Percentiles rank a stretch among this genome's conserved stretches.
These are phyloP conservation scores for Diaporthe capsici DNA, from an alignment of 2,329 filamentous ascomycete species.

Conservation along the genomic window DNA sequence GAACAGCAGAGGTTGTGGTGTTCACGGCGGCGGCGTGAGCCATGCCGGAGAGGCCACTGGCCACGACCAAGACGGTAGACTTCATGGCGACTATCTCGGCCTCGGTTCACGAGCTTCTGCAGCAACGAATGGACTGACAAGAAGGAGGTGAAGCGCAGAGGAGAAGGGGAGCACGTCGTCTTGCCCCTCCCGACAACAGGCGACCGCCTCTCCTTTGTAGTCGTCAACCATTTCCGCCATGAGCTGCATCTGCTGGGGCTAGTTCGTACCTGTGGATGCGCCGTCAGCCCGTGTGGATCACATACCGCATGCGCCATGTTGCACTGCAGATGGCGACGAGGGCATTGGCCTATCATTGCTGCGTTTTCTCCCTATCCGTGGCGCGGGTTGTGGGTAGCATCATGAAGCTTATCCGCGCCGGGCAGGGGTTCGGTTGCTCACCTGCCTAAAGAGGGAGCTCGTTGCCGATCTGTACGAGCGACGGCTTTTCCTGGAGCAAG, in stretches of 20 bases:
- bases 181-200: not conserved
- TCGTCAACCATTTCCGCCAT: slow-evolving; percentile 20
- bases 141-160: slow-evolving; percentile 1
- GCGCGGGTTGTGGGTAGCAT: slow-evolving; percentile 18
- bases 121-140: slow-evolving; percentile 1
- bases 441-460: slow-evolving; percentile 14
- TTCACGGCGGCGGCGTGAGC: slow-evolving; percentile 28
- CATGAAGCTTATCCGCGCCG: slow-evolving; percentile 25
- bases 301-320: slow-evolving; percentile 8
- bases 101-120: slow-evolving; percentile 13
- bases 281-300: slow-evolving; percentile 7
- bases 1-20: slow-evolving; percentile 21
- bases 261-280: slow-evolving; percentile 1
- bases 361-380: not conserved
- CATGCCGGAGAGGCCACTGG: slow-evolving; percentile 23
- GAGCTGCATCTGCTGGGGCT: not conserved
- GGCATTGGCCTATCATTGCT: slow-evolving; percentile 27
- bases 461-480: slow-evolving; percentile 5
- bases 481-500: not conserved
- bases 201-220: slow-evolving; percentile 29
- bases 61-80: slow-evolving; percentile 24
- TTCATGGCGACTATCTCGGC: slow-evolving; percentile 17
- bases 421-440: not conserved
- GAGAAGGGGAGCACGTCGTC: not conserved
- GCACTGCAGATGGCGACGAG: slow-evolving; percentile 25